Base-by-base conservation (phyloP, 345 rosid genomes). In the Populus nigra region DNA sequence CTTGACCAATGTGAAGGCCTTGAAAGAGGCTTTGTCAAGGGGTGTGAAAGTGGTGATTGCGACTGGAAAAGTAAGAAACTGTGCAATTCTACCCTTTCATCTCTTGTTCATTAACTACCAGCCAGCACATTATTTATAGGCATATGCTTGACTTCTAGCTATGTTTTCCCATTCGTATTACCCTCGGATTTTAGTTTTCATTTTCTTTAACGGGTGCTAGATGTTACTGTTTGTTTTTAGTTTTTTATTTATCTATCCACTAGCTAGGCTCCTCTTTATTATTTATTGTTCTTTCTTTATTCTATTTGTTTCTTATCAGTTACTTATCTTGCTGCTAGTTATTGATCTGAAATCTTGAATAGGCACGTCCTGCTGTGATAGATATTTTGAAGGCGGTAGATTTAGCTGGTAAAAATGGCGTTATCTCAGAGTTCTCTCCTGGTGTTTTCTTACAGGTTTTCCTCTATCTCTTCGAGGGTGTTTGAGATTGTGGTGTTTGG, bases 1-100 rank as follows among this genome's bases (percentile, higher is more conserved):
- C 11, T 84, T 78, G 55, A 78, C 87, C 77, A 96, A 85, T 82
- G 94, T 88, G 65, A 88, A 88, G 73, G 98, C 99, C 73, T 81
- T 96, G 76, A 93, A 86, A 80, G 98, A 96, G 84, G 99, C 99
- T 43, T 71, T 82, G 72, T 85, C 90, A 75, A 92, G 95, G 79
- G 99, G 98, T 36, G 83, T 96, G 74, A 96, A 91, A 86, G 93
- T 96, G 79, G 91, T 96, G 83, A 88, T 93, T 83, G 98, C 98
- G 65, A 96, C 97, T 18, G 99, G 97, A 83, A 93, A 92, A 87
- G 99, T 91, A 84, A 79, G 89, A 73, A 72, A 57, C 41, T 67
- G 47, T 35, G 45, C 25, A 25, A 63, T 65, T 65, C 25, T 45
- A 71, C 69, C 57, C 47, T 55, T 66, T 43, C 62, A 57, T 68